phyloP scores from a whole-genome alignment of 352 stramenopile genomes.

The Phytopythium oedochilum region DNA sequence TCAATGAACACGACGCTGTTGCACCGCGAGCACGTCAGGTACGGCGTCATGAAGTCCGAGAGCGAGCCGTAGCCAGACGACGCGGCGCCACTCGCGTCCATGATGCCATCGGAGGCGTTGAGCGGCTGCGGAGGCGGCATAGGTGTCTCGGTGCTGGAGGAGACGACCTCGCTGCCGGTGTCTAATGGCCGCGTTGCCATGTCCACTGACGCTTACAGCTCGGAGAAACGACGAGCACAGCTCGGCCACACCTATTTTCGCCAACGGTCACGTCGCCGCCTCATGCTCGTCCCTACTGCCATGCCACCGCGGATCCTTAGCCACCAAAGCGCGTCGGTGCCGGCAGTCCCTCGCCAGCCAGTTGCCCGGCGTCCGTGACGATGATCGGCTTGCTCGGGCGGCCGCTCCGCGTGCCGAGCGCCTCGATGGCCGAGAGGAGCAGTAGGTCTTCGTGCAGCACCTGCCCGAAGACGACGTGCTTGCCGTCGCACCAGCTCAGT shows the following conservation, averaged over 20 bases:
- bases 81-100: not conserved
- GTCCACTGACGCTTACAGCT: not conserved
- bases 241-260: not conserved
- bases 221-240: not conserved
- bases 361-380: slow-evolving; percentile 53
- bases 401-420: slow-evolving; percentile 39
- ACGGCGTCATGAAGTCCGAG: slow-evolving; percentile 45
- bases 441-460: slow-evolving; percentile 79
- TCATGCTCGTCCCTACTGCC: not conserved
- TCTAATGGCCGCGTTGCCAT: too few relatives aligned
- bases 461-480: slow-evolving; percentile 98
- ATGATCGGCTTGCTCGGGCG: slow-evolving; percentile 42
- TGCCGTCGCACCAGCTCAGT: slow-evolving; percentile 92
- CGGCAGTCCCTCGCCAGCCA: slow-evolving; percentile 18
- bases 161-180: not conserved
- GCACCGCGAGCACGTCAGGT: slow-evolving; percentile 73
- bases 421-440: slow-evolving; percentile 42
- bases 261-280: not conserved
- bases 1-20: slow-evolving; percentile 80
- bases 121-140: not conserved
- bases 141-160: too few relatives aligned
- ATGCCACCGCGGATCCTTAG: too few relatives aligned
- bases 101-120: not conserved
- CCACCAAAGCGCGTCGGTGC: too few relatives aligned
- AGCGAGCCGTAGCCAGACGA: slow-evolving; percentile 1